These are phyloP conservation scores for Yamadazyma aaseri DNA, from an alignment of 1,139 yeast genomes.

Conservation along the genomic window DNA sequence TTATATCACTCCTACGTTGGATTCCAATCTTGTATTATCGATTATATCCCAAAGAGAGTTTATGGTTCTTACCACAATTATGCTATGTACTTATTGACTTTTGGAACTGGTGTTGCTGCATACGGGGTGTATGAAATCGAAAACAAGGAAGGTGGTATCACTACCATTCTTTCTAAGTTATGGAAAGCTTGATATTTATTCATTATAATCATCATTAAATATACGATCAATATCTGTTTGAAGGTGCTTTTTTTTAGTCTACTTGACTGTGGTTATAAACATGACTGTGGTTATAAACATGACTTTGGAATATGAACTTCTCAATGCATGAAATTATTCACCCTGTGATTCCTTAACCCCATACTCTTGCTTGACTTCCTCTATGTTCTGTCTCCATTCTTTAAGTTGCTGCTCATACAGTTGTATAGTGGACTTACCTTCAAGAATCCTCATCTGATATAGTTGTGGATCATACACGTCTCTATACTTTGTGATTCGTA, in stretches of 20 bases:
- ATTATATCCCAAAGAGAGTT: slow-evolving; percentile 83
- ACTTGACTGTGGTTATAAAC: no score
- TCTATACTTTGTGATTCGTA: slow-evolving; percentile 20
- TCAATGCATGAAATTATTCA: no score
- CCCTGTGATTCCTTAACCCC: background rate
- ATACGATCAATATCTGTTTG: background rate
- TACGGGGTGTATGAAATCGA: slow-evolving; percentile 85
- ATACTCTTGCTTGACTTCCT: slow-evolving; percentile 6
- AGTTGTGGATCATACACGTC: slow-evolving; percentile 30
- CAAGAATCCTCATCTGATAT: slow-evolving; percentile 22
- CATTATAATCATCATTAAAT: slow-evolving; percentile 5
- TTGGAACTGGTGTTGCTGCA: slow-evolving; percentile 70
- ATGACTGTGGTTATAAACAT: no score
- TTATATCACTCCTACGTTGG: slow-evolving; percentile 80
- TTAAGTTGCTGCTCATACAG: slow-evolving; percentile 5
- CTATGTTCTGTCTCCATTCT: slow-evolving; percentile 5
- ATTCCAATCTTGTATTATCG: slow-evolving; percentile 80
- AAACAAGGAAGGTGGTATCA: slow-evolving; percentile 52
- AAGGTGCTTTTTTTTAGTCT: no score
- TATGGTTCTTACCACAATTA: slow-evolving; percentile 69
- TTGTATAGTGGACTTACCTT: slow-evolving; percentile 11
- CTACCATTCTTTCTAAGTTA: slow-evolving; percentile 33
- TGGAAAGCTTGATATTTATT: slow-evolving; percentile 34
- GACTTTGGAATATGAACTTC: no score
- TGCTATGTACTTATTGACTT: slow-evolving; percentile 62